phyloP scores from a whole-genome alignment of 148 eudicot genomes.

The Mesembryanthemum crystallinum region DNA sequence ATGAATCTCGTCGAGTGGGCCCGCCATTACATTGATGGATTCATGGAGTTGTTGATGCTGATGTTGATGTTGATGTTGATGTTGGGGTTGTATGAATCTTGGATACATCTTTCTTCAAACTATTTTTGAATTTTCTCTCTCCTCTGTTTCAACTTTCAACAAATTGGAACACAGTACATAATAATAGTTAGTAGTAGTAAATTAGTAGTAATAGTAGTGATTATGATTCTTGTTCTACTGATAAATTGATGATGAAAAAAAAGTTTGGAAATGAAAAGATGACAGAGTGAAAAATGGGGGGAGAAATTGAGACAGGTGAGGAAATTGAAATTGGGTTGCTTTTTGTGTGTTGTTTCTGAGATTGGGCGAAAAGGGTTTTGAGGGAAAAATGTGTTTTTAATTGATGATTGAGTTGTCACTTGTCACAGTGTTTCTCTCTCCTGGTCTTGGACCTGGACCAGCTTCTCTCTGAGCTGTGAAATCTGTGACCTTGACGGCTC shows the following conservation, averaged over 20 bases:
- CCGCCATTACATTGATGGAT: slow-evolving; percentile 30
- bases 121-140: neutral
- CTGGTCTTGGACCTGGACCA: neutral
- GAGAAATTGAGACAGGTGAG: slow-evolving; percentile 2
- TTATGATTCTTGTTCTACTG: too few relatives aligned
- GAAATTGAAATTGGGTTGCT: neutral
- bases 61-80: slow-evolving; percentile 14
- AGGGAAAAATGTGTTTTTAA: neutral
- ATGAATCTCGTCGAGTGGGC: slow-evolving; percentile 38
- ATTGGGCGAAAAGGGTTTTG: slow-evolving; percentile 7
- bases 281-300: slow-evolving; percentile 12
- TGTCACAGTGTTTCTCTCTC: slow-evolving; percentile 1
- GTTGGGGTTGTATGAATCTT: slow-evolving; percentile 41
- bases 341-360: neutral
- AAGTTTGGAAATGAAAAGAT: neutral
- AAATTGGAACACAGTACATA: too few relatives aligned
- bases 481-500: slow-evolving; percentile 10
- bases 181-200: too few relatives aligned
- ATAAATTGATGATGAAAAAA: too few relatives aligned
- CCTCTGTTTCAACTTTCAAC: neutral
- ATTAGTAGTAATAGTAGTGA: neutral
- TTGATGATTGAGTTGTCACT: neutral
- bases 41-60: slow-evolving; percentile 32
- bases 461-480: slow-evolving; percentile 17
- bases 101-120: slow-evolving; percentile 34